phyloP scores from a whole-genome alignment of 495 filamentous ascomycete genomes.

The Pyronema domesticum region DNA sequence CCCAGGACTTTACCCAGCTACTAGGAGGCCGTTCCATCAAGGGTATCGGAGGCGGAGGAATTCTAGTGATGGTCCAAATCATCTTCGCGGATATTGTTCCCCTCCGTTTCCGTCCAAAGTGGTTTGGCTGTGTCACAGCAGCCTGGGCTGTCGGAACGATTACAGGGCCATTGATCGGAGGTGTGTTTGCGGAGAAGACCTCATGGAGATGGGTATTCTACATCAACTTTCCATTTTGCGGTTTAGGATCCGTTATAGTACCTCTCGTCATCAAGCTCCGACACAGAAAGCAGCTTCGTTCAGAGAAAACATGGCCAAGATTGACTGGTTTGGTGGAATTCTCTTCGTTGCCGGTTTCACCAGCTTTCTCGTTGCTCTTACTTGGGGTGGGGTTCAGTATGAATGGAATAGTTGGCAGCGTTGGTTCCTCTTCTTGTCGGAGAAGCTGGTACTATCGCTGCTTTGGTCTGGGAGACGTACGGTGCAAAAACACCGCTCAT shows the following conservation, averaged over 20 bases:
- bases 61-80: slow-evolving; percentile 41
- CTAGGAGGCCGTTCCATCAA: background rate
- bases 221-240: slow-evolving; percentile 31
- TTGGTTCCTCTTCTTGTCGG: slow-evolving; percentile 34
- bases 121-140: slow-evolving; percentile 26
- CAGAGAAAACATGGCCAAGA: slow-evolving; percentile 5
- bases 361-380: slow-evolving; percentile 35
- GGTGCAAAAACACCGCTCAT: slow-evolving; percentile 37
- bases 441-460: slow-evolving; percentile 13
- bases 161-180: slow-evolving; percentile 48
- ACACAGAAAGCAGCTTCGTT: background rate
- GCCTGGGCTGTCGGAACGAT: slow-evolving; percentile 52
- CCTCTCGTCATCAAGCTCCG: slow-evolving; percentile 28
- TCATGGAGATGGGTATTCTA: slow-evolving; percentile 40
- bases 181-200: slow-evolving; percentile 45
- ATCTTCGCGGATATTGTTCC: slow-evolving; percentile 46
- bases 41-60: background rate
- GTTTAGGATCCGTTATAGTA: slow-evolving; percentile 25
- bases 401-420: slow-evolving; percentile 30
- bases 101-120: slow-evolving; percentile 32
- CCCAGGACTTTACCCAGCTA: background rate
- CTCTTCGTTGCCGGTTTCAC: slow-evolving; percentile 35
- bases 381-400: slow-evolving; percentile 40
- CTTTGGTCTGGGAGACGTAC: slow-evolving; percentile 28
- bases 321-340: slow-evolving; percentile 29